These are phyloP conservation scores for Prinsepia uniflora DNA, from an alignment of 306 rosid genomes.

Conservation along the genomic window DNA sequence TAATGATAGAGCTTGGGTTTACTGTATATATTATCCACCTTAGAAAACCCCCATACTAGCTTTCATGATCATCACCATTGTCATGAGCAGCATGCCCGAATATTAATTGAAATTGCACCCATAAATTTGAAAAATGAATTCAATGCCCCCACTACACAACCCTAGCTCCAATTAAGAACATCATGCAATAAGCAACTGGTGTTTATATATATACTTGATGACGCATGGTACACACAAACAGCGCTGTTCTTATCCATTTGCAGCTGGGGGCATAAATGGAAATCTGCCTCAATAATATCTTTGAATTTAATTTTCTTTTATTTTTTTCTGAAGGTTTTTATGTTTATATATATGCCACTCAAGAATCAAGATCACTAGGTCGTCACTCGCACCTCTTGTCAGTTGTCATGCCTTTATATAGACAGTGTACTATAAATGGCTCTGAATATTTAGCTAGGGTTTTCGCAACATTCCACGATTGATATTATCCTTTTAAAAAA, in stretches of 20 bases:
- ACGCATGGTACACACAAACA: neutral
- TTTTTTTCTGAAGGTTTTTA: neutral
- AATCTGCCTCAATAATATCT: neutral
- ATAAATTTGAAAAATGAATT: neutral
- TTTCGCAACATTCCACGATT: constrained; percentile 7
- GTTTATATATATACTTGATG: neutral
- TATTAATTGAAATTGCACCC: neutral
- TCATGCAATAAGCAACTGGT: neutral
- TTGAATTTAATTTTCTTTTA: neutral
- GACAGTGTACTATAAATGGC: neutral
- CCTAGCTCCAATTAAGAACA: neutral
- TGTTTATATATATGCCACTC: neutral
- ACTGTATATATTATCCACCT: too few species aligned
- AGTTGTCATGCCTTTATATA: neutral
- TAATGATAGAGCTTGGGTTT: neutral
- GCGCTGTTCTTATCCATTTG: neutral
- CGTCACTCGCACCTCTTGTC: neutral
- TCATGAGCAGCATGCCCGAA: constrained; percentile 1
- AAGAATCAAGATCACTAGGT: neutral
- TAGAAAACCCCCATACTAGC: too few species aligned
- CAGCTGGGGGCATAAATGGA: neutral
- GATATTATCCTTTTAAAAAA: too few species aligned
- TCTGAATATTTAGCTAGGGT: neutral
- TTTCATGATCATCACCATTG: neutral
- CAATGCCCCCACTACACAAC: neutral